Percentiles rank a stretch among this genome's conserved stretches.
Evolutionary conservation across 176 grass and related monocot species (phyloP).

Genomic region (Oryza longistaminata): DNA sequence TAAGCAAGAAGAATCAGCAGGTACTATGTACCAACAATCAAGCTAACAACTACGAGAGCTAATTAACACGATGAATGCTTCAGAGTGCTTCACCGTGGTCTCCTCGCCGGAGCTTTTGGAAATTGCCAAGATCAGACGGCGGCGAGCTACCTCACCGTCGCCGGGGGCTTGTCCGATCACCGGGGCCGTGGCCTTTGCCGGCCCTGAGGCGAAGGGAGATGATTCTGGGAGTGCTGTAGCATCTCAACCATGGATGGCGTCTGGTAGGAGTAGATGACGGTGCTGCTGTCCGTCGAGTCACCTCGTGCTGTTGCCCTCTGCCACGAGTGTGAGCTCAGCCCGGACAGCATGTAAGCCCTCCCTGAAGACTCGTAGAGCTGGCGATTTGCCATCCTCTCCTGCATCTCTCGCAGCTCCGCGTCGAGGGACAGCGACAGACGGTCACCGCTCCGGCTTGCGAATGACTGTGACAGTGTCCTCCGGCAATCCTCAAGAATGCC

Average conservation of each 20-base stretch:
- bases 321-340: constrained; percentile 91
- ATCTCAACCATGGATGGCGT: constrained; percentile 92
- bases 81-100: background rate
- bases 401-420: constrained; percentile 84
- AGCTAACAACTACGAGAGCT: constrained; percentile 37
- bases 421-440: constrained; percentile 68
- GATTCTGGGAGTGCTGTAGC: constrained; percentile 69
- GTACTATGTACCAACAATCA: constrained; percentile 41
- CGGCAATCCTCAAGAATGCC: constrained; percentile 67
- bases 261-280: constrained; percentile 68
- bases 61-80: background rate
- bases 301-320: constrained; percentile 86
- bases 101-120: background rate
- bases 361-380: constrained; percentile 72
- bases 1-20: constrained; percentile 43
- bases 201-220: constrained; percentile 35
- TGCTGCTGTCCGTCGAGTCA: constrained; percentile 73
- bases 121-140: background rate
- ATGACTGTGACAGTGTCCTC: constrained; percentile 46
- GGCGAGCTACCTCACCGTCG: constrained; percentile 32
- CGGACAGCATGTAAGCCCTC: constrained; percentile 83
- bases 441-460: constrained; percentile 63
- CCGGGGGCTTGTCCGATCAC: background rate
- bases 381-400: constrained; percentile 84
- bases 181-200: constrained; percentile 15